phyloP scores from a whole-genome alignment of 768 basidiomycete genomes.

The Infundibulicybe gibba region DNA sequence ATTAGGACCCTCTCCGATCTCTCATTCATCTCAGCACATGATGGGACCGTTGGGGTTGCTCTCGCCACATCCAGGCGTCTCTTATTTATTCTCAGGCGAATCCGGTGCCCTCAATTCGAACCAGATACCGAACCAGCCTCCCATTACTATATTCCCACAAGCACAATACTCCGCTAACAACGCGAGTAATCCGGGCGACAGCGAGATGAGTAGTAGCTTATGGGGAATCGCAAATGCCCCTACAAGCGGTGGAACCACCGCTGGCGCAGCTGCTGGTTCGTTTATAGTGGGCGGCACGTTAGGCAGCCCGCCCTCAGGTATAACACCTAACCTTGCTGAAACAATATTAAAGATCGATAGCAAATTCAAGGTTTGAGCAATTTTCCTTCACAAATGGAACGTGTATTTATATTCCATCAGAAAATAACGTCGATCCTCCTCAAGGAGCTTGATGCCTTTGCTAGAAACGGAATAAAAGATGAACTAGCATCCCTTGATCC shows the following conservation, averaged over 20 bases:
- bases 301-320: slow-evolving; percentile 46
- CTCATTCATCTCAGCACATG: slow-evolving; percentile 60
- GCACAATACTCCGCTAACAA: slow-evolving; percentile 8
- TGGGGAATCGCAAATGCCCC: slow-evolving; percentile 70
- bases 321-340: slow-evolving; percentile 65
- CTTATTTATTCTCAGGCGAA: slow-evolving; percentile 66
- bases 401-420: slow-evolving; percentile 31
- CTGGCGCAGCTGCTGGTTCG: slow-evolving; percentile 16
- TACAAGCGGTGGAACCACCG: slow-evolving; percentile 14
- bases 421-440: slow-evolving; percentile 79
- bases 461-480: slow-evolving; percentile 76
- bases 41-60: slow-evolving; percentile 77
- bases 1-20: slow-evolving; percentile 78
- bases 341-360: slow-evolving; percentile 77
- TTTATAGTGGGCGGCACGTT: slow-evolving; percentile 24
- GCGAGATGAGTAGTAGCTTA: slow-evolving; percentile 48
- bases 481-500: slow-evolving; percentile 83
- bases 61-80: slow-evolving; percentile 79
- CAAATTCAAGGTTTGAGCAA: slow-evolving; percentile 68
- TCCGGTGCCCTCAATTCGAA: slow-evolving; percentile 14
- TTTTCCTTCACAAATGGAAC: slow-evolving; percentile 4
- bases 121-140: slow-evolving; percentile 20
- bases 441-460: slow-evolving; percentile 83
- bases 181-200: slow-evolving; percentile 3
- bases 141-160: slow-evolving; percentile 34